Base-by-base conservation (phyloP, 176 grass and related monocot genomes). In the Oryza rufipogon region DNA sequence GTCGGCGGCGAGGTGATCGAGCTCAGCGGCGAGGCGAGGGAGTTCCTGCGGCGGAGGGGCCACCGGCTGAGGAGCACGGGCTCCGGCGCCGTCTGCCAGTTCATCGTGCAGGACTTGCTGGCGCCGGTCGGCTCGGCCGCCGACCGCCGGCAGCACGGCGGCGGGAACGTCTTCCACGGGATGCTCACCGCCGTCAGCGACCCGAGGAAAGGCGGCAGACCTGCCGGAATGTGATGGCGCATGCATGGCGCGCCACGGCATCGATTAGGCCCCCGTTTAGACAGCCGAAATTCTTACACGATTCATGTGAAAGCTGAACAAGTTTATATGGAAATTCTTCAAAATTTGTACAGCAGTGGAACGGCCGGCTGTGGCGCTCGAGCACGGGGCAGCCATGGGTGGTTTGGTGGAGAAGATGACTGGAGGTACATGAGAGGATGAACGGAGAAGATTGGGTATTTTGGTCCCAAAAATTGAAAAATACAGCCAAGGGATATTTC, bases 181-280 rank as follows among this genome's bases (percentile, higher is more conserved):
- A 85, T 81, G 83, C 89, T 98, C 49, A 98, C 87, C 17, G 96
- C 96, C 26, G 91, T 98, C 64, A 98, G 96, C 66, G 96, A 98
- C 76, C 92, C 89, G 2, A 86, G 96, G 77, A 98, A 98, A 80
- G 96, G 83, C 52, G 96, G 96, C 38, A 73, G 66, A 10, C 96
- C 96, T 11, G 91, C 93, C 0, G 85, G 91, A 20, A 11, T 95
- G 82, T 98, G 87, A 75, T 36, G 58, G 3, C 20, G 52, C 52
- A 56, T 15, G 48, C 47, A 4, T 49, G 39, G 9, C 41, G 48
- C 48, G 48, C 16, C 48, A 51, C 14, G 15, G 15, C 49, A 16
- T 17, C 15, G 5, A 16, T 52, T 52, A 16, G 14, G 15, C 15
- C 4, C 16, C 15, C 49, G 1, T 52, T 17, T 52, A 6, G 49